Evolutionary conservation across 2,329 filamentous ascomycete species (phyloP).

Genomic region (Mollisiaceae sp.): DNA sequence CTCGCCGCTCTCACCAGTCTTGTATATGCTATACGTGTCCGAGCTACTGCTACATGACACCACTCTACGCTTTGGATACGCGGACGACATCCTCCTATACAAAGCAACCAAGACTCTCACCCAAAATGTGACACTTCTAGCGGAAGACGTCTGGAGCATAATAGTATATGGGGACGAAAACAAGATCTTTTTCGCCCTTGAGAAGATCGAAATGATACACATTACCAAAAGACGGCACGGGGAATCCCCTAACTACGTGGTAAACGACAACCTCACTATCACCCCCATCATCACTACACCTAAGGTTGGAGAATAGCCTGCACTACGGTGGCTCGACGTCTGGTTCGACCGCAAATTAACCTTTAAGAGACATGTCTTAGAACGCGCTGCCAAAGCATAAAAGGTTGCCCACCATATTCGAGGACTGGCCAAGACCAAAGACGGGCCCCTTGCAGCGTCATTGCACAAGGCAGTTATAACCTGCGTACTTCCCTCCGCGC

Average conservation of each 20-base stretch:
- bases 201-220: slow-evolving; percentile 9
- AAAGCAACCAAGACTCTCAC: not conserved
- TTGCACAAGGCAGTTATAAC: too few relatives aligned
- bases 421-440: not conserved
- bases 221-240: not conserved
- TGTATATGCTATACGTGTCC: slow-evolving; percentile 3
- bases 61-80: not conserved
- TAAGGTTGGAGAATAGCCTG: not conserved
- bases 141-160: not conserved
- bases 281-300: not conserved
- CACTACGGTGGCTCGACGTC: not conserved
- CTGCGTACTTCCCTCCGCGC: too few relatives aligned
- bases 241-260: not conserved
- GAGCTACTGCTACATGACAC: not conserved
- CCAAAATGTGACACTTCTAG: not conserved
- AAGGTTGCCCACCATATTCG: not conserved
- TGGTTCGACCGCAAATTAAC: not conserved
- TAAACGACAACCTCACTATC: not conserved
- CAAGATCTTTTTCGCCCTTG: not conserved
- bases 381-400: not conserved
- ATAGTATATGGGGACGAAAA: not conserved
- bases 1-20: not conserved
- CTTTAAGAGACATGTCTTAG: not conserved
- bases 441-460: not conserved
- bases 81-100: not conserved